Conservation (phyloP, 2,329 filamentous ascomycete species). For the Stemphylium lycopersici region DNA sequence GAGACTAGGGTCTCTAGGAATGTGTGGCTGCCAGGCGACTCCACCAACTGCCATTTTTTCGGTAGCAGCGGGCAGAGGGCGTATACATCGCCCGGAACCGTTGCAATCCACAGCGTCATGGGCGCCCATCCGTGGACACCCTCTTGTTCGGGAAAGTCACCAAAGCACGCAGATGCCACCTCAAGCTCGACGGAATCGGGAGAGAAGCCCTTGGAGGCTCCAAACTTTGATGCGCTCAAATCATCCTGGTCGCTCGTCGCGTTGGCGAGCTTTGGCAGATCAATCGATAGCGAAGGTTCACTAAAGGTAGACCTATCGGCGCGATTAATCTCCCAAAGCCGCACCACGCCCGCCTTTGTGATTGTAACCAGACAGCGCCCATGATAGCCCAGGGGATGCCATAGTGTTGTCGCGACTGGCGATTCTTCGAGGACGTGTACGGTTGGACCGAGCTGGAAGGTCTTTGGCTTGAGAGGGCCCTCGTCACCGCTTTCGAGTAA, state of each 20-base stretch:
- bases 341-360: constrained; percentile 84
- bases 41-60: constrained; percentile 73
- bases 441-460: constrained; percentile 89
- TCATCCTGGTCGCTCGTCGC: constrained; percentile 83
- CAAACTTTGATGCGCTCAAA: constrained; percentile 75
- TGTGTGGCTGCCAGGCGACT: constrained; percentile 58
- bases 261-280: constrained; percentile 86
- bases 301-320: constrained; percentile 87
- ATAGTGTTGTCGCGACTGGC: constrained; percentile 79
- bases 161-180: constrained; percentile 88
- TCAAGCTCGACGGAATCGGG: constrained; percentile 93
- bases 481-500: constrained; percentile 72
- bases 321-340: constrained; percentile 88
- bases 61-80: constrained; percentile 90
- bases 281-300: constrained; percentile 79
- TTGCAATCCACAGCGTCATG: constrained; percentile 97
- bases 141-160: constrained; percentile 64
- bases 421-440: constrained; percentile 88
- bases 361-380: constrained; percentile 85
- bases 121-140: constrained; percentile 78
- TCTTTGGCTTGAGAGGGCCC: constrained; percentile 76
- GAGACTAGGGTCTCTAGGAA: constrained; percentile 83
- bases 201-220: constrained; percentile 81
- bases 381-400: constrained; percentile 89
- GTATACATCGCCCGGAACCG: constrained; percentile 91